Conservation (phyloP, 148 eudicot genomes). For the Amaranthus palmeri region DNA sequence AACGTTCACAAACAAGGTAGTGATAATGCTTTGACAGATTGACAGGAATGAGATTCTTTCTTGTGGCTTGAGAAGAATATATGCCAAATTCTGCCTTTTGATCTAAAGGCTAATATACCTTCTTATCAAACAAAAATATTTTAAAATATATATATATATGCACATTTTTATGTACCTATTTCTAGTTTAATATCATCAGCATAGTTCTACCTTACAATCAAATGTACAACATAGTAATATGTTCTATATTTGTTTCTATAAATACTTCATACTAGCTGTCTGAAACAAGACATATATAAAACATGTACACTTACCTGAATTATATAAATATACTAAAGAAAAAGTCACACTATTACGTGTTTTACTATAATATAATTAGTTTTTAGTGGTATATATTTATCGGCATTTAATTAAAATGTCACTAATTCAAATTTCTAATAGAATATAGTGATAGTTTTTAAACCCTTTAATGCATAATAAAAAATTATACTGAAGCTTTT, state of each 20-base stretch:
- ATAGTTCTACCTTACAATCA: not conserved
- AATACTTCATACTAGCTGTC: not conserved
- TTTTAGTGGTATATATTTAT: no score
- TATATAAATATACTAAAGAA: no score
- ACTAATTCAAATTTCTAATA: no score
- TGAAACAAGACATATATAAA: not conserved
- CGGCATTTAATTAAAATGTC: no score
- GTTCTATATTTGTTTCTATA: no score
- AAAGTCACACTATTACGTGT: no score
- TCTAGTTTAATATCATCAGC: constrained; percentile 10
- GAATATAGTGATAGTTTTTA: no score
- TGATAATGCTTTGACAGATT: constrained; percentile 30
- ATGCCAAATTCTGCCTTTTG: constrained; percentile 17
- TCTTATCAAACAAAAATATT: constrained; percentile 4
- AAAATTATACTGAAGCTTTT: no score
- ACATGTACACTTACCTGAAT: not conserved
- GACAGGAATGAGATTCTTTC: constrained; percentile 48
- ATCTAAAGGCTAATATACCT: constrained; percentile 8
- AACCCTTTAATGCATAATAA: no score
- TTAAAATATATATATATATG: not conserved
- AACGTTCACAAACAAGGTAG: constrained; percentile 26
- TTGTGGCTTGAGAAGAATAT: constrained; percentile 33
- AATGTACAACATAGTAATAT: not conserved
- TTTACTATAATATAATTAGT: no score
- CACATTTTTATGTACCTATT: constrained; percentile 3